Evolutionary conservation across 768 basidiomycete genomes (phyloP).

Genomic region (Amanita pseudoporphyria): DNA sequence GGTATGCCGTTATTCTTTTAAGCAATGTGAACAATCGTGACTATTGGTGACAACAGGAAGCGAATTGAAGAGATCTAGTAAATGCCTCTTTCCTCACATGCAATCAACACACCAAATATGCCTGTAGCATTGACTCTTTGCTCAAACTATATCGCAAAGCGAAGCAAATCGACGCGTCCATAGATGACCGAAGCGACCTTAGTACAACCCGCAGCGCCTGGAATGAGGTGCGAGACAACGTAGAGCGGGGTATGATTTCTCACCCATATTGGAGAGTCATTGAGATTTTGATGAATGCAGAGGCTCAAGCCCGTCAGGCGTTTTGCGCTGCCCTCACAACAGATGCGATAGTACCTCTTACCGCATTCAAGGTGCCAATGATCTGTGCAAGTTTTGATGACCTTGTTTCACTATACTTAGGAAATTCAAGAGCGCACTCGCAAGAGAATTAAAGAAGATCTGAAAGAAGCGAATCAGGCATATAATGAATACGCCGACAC

Average conservation of each 20-base stretch:
- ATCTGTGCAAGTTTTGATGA: slow-evolving; percentile 1
- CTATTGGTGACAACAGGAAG: slow-evolving; percentile 37
- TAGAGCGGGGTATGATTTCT: slow-evolving; percentile 57
- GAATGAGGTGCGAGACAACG: slow-evolving; percentile 77
- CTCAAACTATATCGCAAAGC: slow-evolving; percentile 63
- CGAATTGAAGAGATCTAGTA: slow-evolving; percentile 84
- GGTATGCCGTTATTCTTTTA: slow-evolving; percentile 33
- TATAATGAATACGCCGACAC: slow-evolving; percentile 79
- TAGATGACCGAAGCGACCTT: slow-evolving; percentile 65
- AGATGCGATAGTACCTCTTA: slow-evolving; percentile 68
- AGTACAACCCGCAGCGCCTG: slow-evolving; percentile 65
- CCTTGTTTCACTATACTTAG: slow-evolving; percentile 26
- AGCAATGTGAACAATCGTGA: slow-evolving; percentile 10
- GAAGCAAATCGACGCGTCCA: slow-evolving; percentile 54
- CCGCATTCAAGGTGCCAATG: slow-evolving; percentile 44
- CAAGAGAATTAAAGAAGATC: slow-evolving; percentile 84
- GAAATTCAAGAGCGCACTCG: slow-evolving; percentile 90
- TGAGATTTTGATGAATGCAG: slow-evolving; percentile 26
- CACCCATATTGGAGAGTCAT: slow-evolving; percentile 7
- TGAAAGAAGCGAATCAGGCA: slow-evolving; percentile 66
- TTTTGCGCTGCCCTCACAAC: slow-evolving; percentile 60
- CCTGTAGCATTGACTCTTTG: slow-evolving; percentile 60
- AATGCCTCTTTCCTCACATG: slow-evolving; percentile 2
- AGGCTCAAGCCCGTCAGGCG: slow-evolving; percentile 75
- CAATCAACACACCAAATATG: slow-evolving; percentile 2